Base-by-base conservation (phyloP, 169 alveolate genomes). In the Cardiosporidium cionae region DNA sequence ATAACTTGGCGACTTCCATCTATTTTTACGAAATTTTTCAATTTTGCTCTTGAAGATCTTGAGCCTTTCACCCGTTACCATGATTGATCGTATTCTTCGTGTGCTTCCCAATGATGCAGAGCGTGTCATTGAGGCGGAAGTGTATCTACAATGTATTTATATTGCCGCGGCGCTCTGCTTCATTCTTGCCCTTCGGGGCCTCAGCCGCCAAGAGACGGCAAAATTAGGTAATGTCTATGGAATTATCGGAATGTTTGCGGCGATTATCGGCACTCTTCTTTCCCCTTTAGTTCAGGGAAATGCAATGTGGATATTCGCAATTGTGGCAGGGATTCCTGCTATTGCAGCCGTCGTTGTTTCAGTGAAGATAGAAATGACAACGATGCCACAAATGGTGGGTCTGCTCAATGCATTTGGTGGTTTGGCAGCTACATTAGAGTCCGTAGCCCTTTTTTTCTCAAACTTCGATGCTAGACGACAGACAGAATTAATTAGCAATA, bases 391-490 rank as follows among this genome's bases (percentile, higher is more conserved):
- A 73, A 64, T 89, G 72, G 97, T 93, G 67, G 97, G 96, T 3
- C 81, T 89, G 58, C 90, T 93, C 81, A 96, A 93, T 65, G 82
- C 95, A 52, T 89, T 93, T 66, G 97, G 92, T 35, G 97, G 97
- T 7, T 74, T 93, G 34, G 97, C 97, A 31, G 96, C 72, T 27
- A 33, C 79, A 0, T 7, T 72, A 22, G 79, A 54, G 37, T 31
- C 62, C 37, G 27, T 72, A 23, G 79, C 62, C 7, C 28, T 63
- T 16, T 72, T 27, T 23, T 29, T 70, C 3, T 70, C 71, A 2
- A n/a, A 32, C 31, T 23, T 9, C 70, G 70, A 27, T 16, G 70
- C 25, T 3, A 31, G 52, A 2, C 32, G 32, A 32, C 74, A 68
- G 23, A 32, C 74, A 3, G 22, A 6, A 52, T 29, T 44, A 23